Base-by-base conservation (phyloP, 768 basidiomycete species). In the Harrya chromipes region DNA sequence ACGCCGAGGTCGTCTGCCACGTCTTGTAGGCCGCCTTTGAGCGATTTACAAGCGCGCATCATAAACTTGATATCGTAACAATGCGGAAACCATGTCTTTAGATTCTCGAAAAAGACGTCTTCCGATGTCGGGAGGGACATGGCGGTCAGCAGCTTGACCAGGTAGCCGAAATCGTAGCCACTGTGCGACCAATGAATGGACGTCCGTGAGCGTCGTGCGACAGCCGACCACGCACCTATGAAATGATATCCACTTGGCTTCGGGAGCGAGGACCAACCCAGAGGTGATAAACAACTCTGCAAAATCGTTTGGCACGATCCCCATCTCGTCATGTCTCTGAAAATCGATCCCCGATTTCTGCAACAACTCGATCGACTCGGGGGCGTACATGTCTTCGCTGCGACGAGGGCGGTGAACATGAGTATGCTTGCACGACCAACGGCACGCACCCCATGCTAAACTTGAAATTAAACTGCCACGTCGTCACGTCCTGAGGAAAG, bases 391-490 rank as follows among this genome's bases (percentile, higher is more conserved):
- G 72, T 99, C 97, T 47, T 97, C 90, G 61, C 94, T 97, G 17
- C 6, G 26, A 33, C 31, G 34, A 43, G n/a, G 10, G n/a, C 12
- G 65, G 29, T 29, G 20, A 29, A 40, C 20, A 27, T 11, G 13
- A 26, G 34, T 7, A 33, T 11, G 2, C 9, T 8, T 9, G 6
- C 27, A 47, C 11, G n/a, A 10, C 14, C 12, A 29, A 4, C 12
- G 3, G 20, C 17, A 29, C 86, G 57, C 64, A 94, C 95, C 81
- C 81, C 54, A 94, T 72, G 68, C 82, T 90, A 70, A 98, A 99
- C 64, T 80, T 82, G 75, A 99, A 98, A 70, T 99, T 99, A 74
- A 99, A 99, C 70, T 99, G 97, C 97, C 97, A 99, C 46, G 94
- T 97, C 26, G 89, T 88, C 31, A 86, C 81, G 46, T 95, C 94